phyloP scores from a whole-genome alignment of 805 yeast species.

The Schwanniomyces pseudopolymorphus region DNA sequence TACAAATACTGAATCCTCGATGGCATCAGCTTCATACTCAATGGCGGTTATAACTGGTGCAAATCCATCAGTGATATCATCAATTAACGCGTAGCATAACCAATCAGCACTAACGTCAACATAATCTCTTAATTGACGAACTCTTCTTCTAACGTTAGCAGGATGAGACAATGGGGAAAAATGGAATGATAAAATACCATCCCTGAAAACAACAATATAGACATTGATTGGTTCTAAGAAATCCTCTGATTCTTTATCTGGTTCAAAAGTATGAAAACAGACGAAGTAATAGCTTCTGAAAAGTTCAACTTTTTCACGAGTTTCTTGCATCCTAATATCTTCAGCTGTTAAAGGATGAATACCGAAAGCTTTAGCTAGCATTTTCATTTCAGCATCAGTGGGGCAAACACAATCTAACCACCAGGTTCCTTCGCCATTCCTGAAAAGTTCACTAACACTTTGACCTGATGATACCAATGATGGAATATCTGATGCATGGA shows the following conservation, averaged over 20 bases:
- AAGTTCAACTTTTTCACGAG: constrained; percentile 95
- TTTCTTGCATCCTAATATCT: constrained; percentile 94
- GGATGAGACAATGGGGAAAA: constrained; percentile 59
- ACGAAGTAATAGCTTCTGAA: constrained; percentile 90
- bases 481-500: constrained; percentile 86
- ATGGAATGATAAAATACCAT: constrained; percentile 61
- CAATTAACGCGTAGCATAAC: constrained; percentile 79
- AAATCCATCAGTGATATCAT: constrained; percentile 82
- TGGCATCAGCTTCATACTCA: constrained; percentile 79
- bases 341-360: constrained; percentile 98
- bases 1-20: constrained; percentile 82
- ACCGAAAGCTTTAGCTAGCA: constrained; percentile 89
- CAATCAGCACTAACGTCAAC: constrained; percentile 79
- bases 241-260: constrained; percentile 77
- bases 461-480: constrained; percentile 67
- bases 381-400: constrained; percentile 91
- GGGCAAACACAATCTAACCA: constrained; percentile 96
- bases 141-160: constrained; percentile 77
- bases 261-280: constrained; percentile 94
- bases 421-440: constrained; percentile 79
- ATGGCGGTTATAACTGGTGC: constrained; percentile 77
- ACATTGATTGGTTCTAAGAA: constrained; percentile 79
- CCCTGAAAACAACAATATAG: constrained; percentile 62
- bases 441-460: constrained; percentile 67
- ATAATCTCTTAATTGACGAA: constrained; percentile 73